phyloP scores from a whole-genome alignment of 345 rosid species.

The Schrenkiella parvula region DNA sequence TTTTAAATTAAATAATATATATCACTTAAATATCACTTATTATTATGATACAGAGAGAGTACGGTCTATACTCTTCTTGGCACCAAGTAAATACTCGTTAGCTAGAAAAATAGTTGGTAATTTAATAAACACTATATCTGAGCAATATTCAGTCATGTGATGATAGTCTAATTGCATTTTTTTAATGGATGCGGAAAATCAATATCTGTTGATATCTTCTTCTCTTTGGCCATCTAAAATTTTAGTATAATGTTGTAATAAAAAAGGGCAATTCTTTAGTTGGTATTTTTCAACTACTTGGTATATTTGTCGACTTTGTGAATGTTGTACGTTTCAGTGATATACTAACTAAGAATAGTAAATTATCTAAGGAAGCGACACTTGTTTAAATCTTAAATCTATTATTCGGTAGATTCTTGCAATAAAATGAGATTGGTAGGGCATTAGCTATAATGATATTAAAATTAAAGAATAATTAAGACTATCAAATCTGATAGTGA shows the following conservation, averaged over 20 bases:
- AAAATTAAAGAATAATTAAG: neutral
- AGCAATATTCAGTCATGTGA: neutral
- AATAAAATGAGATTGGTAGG: constrained; percentile 4
- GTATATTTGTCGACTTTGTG: neutral
- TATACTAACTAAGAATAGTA: neutral
- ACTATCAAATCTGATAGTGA: constrained; percentile 2
- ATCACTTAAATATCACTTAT: no score
- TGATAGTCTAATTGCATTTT: neutral
- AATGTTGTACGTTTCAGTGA: constrained; percentile 4
- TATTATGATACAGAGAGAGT: no score
- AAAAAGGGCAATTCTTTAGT: no score
- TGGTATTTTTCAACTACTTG: neutral
- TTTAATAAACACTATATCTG: no score
- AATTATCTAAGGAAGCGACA: neutral
- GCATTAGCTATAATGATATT: neutral
- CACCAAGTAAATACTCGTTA: no score
- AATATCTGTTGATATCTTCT: neutral
- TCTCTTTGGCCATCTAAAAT: neutral
- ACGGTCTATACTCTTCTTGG: no score
- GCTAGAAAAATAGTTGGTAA: no score
- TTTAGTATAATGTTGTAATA: no score
- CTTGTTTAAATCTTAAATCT: neutral
- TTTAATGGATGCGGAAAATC: neutral
- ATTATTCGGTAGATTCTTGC: neutral
- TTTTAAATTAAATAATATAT: no score